Percentiles rank a stretch among this genome's conserved stretches.
phyloP scores from a whole-genome alignment of 108 stramenopile genomes.

The Nitzschia inconspicua region DNA sequence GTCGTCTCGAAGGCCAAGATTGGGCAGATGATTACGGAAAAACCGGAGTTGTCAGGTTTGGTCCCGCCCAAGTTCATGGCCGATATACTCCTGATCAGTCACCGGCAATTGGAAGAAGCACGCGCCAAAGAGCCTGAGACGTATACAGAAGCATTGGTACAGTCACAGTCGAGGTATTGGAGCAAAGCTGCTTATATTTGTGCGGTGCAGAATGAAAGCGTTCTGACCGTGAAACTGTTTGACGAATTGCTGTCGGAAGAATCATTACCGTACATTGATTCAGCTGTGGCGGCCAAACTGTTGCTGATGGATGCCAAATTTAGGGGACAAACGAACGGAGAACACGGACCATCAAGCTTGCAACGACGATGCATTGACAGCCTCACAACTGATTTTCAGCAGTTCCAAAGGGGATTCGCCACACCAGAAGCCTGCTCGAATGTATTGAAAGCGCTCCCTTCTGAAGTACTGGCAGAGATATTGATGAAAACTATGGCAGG shows the following conservation, averaged over 20 bases:
- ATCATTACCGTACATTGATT: constrained; percentile 27
- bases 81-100: constrained; percentile 16
- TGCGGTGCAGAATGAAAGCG: constrained; percentile 16
- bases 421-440: constrained; percentile 11
- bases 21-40: constrained; percentile 27
- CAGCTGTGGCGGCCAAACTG: constrained; percentile 12
- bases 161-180: constrained; percentile 23
- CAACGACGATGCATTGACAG: constrained; percentile 28
- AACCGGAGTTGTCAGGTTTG: constrained; percentile 25
- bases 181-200: constrained; percentile 33
- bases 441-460: constrained; percentile 16
- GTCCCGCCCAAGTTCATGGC: constrained; percentile 28
- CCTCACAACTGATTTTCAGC: constrained; percentile 23
- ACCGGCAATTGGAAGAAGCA: constrained; percentile 19
- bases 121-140: constrained; percentile 14
- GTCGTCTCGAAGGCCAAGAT: constrained; percentile 26
- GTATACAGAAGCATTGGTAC: constrained; percentile 6
- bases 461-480: constrained; percentile 28
- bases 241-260: constrained; percentile 16
- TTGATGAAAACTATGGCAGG: constrained; percentile 22
- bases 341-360: constrained; percentile 4
- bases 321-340: neutral
- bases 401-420: constrained; percentile 18
- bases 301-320: constrained; percentile 25
- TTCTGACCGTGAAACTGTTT: constrained; percentile 16